phyloP scores from a whole-genome alignment of 2,329 filamentous ascomycete genomes.

The Colletotrichum plurivorum region DNA sequence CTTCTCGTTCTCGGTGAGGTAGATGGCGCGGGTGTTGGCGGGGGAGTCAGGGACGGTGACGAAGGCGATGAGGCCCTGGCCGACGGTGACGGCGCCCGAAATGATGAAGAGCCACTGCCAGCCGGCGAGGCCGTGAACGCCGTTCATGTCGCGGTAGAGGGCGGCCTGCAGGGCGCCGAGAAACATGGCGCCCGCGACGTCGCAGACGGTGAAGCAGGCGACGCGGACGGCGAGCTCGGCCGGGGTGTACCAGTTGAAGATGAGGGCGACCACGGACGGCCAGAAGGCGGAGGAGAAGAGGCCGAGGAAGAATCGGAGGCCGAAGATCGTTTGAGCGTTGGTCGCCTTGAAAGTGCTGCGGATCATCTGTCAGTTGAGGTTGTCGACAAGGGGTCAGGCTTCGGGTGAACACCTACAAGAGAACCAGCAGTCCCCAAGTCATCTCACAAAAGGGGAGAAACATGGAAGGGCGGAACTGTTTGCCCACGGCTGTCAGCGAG shows the following conservation, averaged over 20 bases:
- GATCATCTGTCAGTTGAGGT: slow-evolving; percentile 18
- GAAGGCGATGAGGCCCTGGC: slow-evolving; percentile 55
- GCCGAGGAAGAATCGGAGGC: slow-evolving; percentile 53
- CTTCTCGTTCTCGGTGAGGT: slow-evolving; percentile 48
- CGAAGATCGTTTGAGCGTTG: slow-evolving; percentile 50
- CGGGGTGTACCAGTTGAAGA: slow-evolving; percentile 65
- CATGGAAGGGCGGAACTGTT: slow-evolving; percentile 30
- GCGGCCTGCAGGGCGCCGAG: slow-evolving; percentile 60
- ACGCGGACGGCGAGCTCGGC: slow-evolving; percentile 56
- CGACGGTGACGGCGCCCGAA: slow-evolving; percentile 58
- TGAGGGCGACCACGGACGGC: slow-evolving; percentile 53
- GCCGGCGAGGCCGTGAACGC: slow-evolving; percentile 54
- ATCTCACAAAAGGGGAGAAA: slow-evolving; percentile 56
- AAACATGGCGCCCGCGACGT: slow-evolving; percentile 60
- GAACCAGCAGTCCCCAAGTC: slow-evolving; percentile 46
- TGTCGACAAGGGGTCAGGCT: background rate
- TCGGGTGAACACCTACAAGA: slow-evolving; percentile 22
- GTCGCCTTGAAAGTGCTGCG: slow-evolving; percentile 46
- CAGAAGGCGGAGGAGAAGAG: slow-evolving; percentile 51
- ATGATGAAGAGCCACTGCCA: slow-evolving; percentile 65
- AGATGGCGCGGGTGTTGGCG: slow-evolving; percentile 48
- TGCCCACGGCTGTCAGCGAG: background rate
- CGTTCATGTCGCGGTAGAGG: slow-evolving; percentile 57
- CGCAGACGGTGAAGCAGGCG: slow-evolving; percentile 59
- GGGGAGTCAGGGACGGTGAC: slow-evolving; percentile 54